These are phyloP conservation scores for Teunomyces cretensis DNA, from an alignment of 805 yeast genomes.

Conservation along the genomic window DNA sequence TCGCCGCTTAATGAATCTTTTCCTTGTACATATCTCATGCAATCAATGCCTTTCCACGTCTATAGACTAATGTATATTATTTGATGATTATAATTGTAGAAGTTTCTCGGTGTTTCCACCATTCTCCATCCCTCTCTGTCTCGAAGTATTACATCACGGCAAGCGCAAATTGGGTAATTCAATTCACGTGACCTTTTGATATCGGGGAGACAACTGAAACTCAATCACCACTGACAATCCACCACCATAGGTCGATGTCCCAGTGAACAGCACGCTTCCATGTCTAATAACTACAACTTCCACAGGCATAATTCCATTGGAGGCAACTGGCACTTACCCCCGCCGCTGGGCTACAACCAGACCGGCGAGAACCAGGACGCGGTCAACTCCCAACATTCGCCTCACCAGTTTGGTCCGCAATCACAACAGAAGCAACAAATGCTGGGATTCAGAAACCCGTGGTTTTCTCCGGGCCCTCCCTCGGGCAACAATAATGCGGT, in stretches of 20 bases:
- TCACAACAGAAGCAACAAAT: constrained; percentile 5
- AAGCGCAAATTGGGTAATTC: background rate
- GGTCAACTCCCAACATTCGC: constrained; percentile 8
- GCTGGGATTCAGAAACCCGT: constrained; percentile 44
- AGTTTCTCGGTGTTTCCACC: background rate
- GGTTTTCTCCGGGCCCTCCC: constrained; percentile 32
- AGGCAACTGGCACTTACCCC: constrained; percentile 38
- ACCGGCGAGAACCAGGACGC: constrained; percentile 6
- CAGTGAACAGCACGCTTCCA: constrained; percentile 9
- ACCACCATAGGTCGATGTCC: background rate
- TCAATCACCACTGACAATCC: background rate
- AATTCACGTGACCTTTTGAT: constrained; percentile 1
- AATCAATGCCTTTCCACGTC: background rate
- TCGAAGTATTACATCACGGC: too few relatives aligned
- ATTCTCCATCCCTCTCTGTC: background rate
- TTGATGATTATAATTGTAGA: too few relatives aligned
- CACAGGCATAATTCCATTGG: constrained; percentile 40
- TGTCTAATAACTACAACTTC: constrained; percentile 34
- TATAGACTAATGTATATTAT: constrained; percentile 2
- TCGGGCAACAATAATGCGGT: constrained; percentile 7
- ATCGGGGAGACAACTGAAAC: constrained; percentile 3
- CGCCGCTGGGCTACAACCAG: constrained; percentile 17
- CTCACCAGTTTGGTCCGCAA: background rate
- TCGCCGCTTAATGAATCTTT: constrained; percentile 31
- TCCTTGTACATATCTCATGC: constrained; percentile 5